phyloP scores from a whole-genome alignment of 2,329 filamentous ascomycete species.

The Aaosphaeria pasadenensis region DNA sequence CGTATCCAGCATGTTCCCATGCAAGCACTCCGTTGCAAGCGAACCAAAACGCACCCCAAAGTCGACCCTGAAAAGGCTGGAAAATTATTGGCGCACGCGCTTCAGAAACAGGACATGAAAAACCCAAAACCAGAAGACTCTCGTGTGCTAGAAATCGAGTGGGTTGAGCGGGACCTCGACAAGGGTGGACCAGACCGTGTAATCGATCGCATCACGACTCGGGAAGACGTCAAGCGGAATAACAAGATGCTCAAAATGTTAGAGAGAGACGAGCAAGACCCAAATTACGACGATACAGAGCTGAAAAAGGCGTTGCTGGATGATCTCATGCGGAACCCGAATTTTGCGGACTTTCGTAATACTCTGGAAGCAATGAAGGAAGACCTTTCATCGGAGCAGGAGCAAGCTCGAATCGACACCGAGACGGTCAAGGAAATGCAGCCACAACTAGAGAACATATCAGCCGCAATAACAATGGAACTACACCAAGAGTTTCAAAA shows the following conservation, averaged over 20 bases:
- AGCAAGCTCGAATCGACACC: constrained; percentile 10
- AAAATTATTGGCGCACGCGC: not conserved
- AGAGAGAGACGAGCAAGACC: constrained; percentile 17
- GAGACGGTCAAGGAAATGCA: constrained; percentile 10
- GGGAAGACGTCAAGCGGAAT: constrained; percentile 19
- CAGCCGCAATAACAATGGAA: constrained; percentile 12
- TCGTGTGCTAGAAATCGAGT: not conserved
- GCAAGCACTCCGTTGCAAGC: constrained; percentile 20
- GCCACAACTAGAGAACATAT: constrained; percentile 12
- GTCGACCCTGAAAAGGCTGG: not conserved
- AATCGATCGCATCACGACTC: constrained; percentile 18
- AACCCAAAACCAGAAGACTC: not conserved
- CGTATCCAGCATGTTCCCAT: constrained; percentile 12
- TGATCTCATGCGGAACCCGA: constrained; percentile 25
- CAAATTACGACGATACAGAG: constrained; percentile 25
- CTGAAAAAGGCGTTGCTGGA: constrained; percentile 25
- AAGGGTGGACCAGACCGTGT: constrained; percentile 19
- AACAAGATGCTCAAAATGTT: constrained; percentile 22
- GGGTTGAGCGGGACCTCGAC: constrained; percentile 22
- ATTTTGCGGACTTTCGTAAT: constrained; percentile 24
- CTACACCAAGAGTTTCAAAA: constrained; percentile 20
- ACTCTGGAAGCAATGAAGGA: constrained; percentile 25
- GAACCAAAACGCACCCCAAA: constrained; percentile 10
- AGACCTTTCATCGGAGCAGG: constrained; percentile 15
- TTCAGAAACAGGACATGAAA: not conserved